Base-by-base conservation (phyloP, 352 stramenopile species). In the Thalassiosira pacifica region DNA sequence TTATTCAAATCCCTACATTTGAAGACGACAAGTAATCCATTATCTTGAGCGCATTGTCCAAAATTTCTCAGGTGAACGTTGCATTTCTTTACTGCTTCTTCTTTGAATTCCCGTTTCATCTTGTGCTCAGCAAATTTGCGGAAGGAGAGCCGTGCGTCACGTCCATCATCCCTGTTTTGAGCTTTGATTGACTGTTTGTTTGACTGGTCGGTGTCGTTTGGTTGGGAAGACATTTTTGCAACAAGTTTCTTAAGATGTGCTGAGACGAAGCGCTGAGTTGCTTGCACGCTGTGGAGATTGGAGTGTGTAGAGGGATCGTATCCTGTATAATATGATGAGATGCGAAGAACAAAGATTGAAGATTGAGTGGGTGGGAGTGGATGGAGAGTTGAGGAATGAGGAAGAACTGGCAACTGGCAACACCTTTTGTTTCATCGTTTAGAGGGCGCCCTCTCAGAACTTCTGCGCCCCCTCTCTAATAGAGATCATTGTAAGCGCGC, bases 1-100 rank as follows among this genome's bases (percentile, higher is more conserved):
- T 83, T 93, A 79, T 93, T 88, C 27, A 94, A 86, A 55, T 93
- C 67, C 32, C 88, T 80, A 70, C 93, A 96, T 5, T 88, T 88
- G 61, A 94, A 95, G 24, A 96, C 86, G 27, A 96, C 93, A 31
- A 94, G 68, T 22, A 96, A 64, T 11, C 91, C 90, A 69, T 93
- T 83, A 26, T 94, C 87, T 79, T 95, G 86, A 29, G 92, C 87
- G 79, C 93, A 96, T 40, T 94, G 74, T 2, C 88, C 89, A 86
- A 96, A 96, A 45, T 81, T 91, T 64, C 88, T 88, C 2, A 95
- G 45, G 59, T 94, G 84, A 2, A 83, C 32, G 11, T 91, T 73
- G 69, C 93, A 96, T 64, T 91, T 95, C 78, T 93, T 82, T n/a
- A 94, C 90, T 2, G 91, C 91, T 13, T 84, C 81, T n/a, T 89